phyloP scores from a whole-genome alignment of 768 basidiomycete genomes.

The Steccherinum ochraceum region DNA sequence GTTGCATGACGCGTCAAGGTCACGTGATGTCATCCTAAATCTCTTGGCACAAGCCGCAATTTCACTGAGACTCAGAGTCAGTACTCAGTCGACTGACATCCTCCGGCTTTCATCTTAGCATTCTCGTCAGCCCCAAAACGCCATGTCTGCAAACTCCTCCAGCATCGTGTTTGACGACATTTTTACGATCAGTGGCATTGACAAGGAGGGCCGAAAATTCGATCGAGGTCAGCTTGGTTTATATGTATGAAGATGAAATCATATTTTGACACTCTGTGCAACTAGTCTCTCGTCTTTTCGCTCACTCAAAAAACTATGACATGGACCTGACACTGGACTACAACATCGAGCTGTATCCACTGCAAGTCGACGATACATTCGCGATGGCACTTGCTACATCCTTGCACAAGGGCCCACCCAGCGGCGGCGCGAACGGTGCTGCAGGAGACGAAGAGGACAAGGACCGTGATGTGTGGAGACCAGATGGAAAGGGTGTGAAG shows the following conservation, averaged over 20 bases:
- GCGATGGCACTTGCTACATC: slow-evolving; percentile 85
- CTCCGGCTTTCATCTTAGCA: not conserved
- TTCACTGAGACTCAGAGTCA: too few species aligned
- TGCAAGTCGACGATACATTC: slow-evolving; percentile 63
- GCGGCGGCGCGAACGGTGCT: slow-evolving; percentile 48
- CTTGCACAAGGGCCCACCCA: slow-evolving; percentile 48
- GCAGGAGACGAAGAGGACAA: slow-evolving; percentile 59
- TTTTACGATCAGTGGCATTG: slow-evolving; percentile 78
- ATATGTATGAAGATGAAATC: not conserved
- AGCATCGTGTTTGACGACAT: slow-evolving; percentile 91
- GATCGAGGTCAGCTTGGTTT: slow-evolving; percentile 85
- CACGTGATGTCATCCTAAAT: too few species aligned
- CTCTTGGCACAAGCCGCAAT: too few species aligned
- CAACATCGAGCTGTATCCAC: slow-evolving; percentile 85
- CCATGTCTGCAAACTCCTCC: slow-evolving; percentile 36
- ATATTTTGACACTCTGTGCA: not conserved
- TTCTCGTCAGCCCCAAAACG: not conserved
- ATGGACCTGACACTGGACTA: slow-evolving; percentile 94
- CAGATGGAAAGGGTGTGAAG: slow-evolving; percentile 72
- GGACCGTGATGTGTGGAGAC: slow-evolving; percentile 77
- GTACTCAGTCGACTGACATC: too few species aligned
- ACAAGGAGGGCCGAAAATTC: slow-evolving; percentile 95
- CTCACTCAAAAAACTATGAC: slow-evolving; percentile 83
- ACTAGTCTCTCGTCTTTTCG: slow-evolving; percentile 86
- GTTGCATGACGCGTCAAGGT: too few species aligned